A percentile compares a stretch with the other conserved stretches of the same genome.
These are phyloP conservation scores for Cichorium intybus DNA, from an alignment of 140 eudicot species.

Conservation along the genomic window DNA sequence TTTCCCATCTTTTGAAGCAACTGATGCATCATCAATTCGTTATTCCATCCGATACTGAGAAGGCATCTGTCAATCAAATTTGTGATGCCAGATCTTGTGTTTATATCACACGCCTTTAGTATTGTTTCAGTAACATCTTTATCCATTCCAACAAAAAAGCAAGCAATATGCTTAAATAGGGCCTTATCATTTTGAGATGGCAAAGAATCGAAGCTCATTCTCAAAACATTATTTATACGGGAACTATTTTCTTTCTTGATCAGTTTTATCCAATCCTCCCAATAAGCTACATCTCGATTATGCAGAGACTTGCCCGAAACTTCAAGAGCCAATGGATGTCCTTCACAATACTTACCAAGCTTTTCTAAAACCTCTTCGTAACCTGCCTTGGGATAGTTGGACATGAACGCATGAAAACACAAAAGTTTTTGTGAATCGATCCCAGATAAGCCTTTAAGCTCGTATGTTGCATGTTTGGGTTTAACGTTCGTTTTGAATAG, in stretches of 20 bases:
- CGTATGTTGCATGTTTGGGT: not conserved
- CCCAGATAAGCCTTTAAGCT: not conserved
- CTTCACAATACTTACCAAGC: slow-evolving; percentile 8
- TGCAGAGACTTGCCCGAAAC: not conserved
- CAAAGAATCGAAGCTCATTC: no score
- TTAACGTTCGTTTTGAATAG: not conserved
- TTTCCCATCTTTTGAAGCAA: slow-evolving; percentile 4
- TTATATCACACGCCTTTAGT: no score
- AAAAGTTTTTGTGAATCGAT: slow-evolving; percentile 9
- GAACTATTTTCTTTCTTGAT: not conserved
- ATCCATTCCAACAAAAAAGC: no score
- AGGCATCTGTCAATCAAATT: slow-evolving; percentile 22
- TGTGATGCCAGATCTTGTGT: not conserved
- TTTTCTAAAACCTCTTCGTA: slow-evolving; percentile 11
- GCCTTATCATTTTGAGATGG: no score
- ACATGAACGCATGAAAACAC: slow-evolving; percentile 23
- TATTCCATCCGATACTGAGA: not conserved
- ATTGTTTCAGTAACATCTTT: no score
- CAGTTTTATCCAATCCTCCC: not conserved
- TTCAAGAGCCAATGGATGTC: not conserved
- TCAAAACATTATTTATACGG: no score
- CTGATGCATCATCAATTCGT: slow-evolving; percentile 27
- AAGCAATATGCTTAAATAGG: no score
- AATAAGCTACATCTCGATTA: not conserved
- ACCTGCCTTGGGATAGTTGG: slow-evolving; percentile 3